Conservation (phyloP, 176 grass and related monocot genomes). For the Eragrostis curvula region DNA sequence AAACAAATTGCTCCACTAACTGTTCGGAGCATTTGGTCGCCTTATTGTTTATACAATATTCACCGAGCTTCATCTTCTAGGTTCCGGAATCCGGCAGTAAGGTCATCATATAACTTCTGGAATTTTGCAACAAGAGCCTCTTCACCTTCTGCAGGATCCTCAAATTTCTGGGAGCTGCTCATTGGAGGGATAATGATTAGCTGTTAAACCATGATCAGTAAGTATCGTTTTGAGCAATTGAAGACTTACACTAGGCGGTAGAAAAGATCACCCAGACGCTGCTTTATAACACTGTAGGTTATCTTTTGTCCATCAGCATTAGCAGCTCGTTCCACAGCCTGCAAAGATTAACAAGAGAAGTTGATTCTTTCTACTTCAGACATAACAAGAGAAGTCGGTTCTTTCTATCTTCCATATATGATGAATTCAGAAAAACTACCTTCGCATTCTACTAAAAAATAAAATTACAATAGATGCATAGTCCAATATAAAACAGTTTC, state of each 20-base stretch:
- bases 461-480: constrained; percentile 9
- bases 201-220: background rate
- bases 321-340: constrained; percentile 91
- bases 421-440: constrained; percentile 13
- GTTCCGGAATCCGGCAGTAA: constrained; percentile 81
- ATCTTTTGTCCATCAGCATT: constrained; percentile 83
- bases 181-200: background rate
- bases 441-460: background rate
- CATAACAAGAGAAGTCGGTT: background rate
- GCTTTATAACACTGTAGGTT: constrained; percentile 87
- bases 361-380: background rate
- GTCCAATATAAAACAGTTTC: background rate
- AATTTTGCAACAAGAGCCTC: constrained; percentile 70
- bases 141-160: constrained; percentile 91
- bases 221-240: constrained; percentile 2
- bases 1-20: constrained; percentile 42
- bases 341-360: constrained; percentile 26
- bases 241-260: constrained; percentile 90
- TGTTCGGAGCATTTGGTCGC: constrained; percentile 28
- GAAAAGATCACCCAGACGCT: constrained; percentile 85
- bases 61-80: constrained; percentile 84
- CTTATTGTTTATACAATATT: constrained; percentile 54
- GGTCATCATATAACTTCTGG: constrained; percentile 85
- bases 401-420: background rate
- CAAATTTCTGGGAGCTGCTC: constrained; percentile 83